Percentiles rank a stretch among this genome's conserved stretches.
These are phyloP conservation scores for Zymoseptoria ardabiliae DNA, from an alignment of 2,329 filamentous ascomycete genomes.

Conservation along the genomic window DNA sequence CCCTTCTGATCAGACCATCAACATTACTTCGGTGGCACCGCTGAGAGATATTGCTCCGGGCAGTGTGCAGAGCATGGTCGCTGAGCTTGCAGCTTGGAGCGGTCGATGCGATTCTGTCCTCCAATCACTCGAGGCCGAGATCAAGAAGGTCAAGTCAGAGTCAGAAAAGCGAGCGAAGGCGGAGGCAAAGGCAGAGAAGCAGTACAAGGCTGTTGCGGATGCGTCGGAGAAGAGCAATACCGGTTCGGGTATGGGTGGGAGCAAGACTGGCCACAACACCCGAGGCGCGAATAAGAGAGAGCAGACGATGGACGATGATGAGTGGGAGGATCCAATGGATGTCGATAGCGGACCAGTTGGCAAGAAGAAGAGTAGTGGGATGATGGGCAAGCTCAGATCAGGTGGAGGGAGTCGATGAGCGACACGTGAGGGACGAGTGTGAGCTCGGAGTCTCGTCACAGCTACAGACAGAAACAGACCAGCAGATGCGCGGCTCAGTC, in stretches of 20 bases:
- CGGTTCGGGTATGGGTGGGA: conserved; percentile 1
- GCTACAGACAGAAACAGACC: background rate
- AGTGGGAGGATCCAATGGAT: conserved; percentile 30
- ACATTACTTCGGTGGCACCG: conserved; percentile 72
- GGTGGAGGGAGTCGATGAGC: background rate
- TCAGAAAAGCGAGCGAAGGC: conserved; percentile 36
- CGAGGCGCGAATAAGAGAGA: conserved; percentile 13
- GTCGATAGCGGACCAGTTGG: conserved; percentile 21
- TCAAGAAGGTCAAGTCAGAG: conserved; percentile 53
- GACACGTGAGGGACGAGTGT: background rate
- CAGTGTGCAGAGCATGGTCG: conserved; percentile 61
- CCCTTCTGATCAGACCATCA: conserved; percentile 64
- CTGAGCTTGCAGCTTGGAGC: conserved; percentile 66
- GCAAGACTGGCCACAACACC: conserved; percentile 8
- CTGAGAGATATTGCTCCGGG: conserved; percentile 77
- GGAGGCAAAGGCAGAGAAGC: conserved; percentile 36
- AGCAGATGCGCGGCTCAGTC: background rate
- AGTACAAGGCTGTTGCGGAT: conserved; percentile 29
- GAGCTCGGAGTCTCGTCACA: background rate
- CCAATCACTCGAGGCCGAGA: conserved; percentile 66
- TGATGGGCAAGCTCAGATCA: background rate
- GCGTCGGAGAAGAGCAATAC: conserved; percentile 14
- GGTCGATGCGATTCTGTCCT: conserved; percentile 69
- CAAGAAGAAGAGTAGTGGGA: conserved; percentile 12
- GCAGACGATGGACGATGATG: conserved; percentile 20